Conservation (phyloP, 805 yeast species). For the Yamadazyma olivae region DNA sequence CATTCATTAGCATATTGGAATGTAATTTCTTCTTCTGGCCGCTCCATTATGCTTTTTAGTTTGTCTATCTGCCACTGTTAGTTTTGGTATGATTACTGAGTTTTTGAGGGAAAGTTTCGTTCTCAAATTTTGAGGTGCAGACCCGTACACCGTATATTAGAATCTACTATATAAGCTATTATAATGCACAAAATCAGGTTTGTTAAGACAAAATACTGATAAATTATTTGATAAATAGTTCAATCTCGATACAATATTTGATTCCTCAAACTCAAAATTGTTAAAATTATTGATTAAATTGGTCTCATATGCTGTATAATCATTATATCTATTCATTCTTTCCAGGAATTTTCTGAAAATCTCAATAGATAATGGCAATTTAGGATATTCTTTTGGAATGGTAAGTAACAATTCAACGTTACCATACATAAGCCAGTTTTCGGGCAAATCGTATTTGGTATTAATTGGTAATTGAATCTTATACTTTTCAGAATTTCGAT, state of each 20-base stretch:
- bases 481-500: slow-evolving; percentile 23
- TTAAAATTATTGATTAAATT: slow-evolving; percentile 22
- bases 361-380: slow-evolving; percentile 16
- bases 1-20: slow-evolving; percentile 49
- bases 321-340: slow-evolving; percentile 13
- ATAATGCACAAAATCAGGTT: neutral
- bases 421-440: slow-evolving; percentile 24
- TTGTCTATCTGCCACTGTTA: no score
- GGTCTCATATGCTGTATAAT: slow-evolving; percentile 18
- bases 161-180: no score
- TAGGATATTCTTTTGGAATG: slow-evolving; percentile 34
- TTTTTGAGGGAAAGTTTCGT: no score
- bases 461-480: slow-evolving; percentile 30
- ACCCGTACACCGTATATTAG: no score
- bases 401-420: slow-evolving; percentile 28
- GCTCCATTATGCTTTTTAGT: no score
- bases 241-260: slow-evolving; percentile 22
- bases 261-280: slow-evolving; percentile 12
- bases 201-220: slow-evolving; percentile 13
- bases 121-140: no score
- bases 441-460: slow-evolving; percentile 17
- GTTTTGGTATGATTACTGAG: no score
- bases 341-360: slow-evolving; percentile 29
- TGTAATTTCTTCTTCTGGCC: slow-evolving; percentile 8
- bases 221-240: slow-evolving; percentile 32